phyloP scores from a whole-genome alignment of 1,284 basidiomycete species.

The Ganoderma resinaceum region DNA sequence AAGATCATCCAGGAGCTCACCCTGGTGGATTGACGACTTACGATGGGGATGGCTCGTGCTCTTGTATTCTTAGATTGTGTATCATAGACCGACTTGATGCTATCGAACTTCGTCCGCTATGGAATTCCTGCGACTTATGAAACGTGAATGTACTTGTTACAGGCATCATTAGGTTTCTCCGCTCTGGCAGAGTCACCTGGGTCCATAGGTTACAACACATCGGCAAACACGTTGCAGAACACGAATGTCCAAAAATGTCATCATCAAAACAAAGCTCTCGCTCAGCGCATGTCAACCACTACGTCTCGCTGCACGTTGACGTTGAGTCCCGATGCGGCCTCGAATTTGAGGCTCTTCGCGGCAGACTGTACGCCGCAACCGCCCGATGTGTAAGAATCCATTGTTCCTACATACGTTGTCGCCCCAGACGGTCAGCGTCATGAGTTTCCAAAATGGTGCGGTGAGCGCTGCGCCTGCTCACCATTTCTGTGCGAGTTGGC shows the following conservation, averaged over 20 bases:
- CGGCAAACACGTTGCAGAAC: background rate
- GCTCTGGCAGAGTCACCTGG: background rate
- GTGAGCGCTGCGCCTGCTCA: background rate
- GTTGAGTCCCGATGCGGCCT: background rate
- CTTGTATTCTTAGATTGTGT: background rate
- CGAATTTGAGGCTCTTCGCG: background rate
- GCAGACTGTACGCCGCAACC: background rate
- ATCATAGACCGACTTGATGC: background rate
- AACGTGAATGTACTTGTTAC: background rate
- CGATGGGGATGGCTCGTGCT: background rate
- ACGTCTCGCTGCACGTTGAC: background rate
- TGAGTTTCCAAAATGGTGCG: background rate
- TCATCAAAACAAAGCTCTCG: background rate
- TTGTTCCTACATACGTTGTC: background rate
- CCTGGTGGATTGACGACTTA: constrained; percentile 24
- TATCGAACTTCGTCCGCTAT: background rate
- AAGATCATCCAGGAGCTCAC: constrained; percentile 39
- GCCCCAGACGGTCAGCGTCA: background rate
- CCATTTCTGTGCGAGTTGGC: background rate
- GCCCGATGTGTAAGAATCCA: background rate
- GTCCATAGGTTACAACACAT: background rate
- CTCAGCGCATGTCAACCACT: background rate
- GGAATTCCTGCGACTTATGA: background rate
- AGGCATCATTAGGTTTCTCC: too few species aligned
- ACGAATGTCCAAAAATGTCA: background rate